Evolutionary conservation across 176 grass and related monocot genomes (phyloP), one percentile per base, ranked within the genome.

Genomic region (Eleusine indica): DNA sequence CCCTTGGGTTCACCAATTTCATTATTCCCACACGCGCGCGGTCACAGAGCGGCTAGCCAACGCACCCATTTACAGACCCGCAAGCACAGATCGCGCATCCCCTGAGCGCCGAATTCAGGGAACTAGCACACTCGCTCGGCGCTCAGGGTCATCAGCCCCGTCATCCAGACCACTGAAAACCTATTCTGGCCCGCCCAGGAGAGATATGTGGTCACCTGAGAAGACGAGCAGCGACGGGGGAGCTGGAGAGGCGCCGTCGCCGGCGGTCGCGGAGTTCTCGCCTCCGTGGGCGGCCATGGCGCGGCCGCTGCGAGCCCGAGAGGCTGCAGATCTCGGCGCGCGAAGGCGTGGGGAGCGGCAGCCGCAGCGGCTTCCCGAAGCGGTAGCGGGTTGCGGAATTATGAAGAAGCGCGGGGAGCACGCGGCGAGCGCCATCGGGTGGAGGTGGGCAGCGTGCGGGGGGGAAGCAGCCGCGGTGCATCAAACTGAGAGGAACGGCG

Each of bases 141-240:
- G 15, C 68, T 10, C 35, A 70, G 6, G 54, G 43, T 46, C 70
- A 43, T 21, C 75, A 66, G 19, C 19, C 21, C 40, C 7, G 8
- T 47, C 44, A 47, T 8, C 44, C 44, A 47, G 44, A 47, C 44
- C 9, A 10, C 44, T 47, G 9, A 11, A 47, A 40, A 32, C 32
- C 30, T 21, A 44, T 77, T 10, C 41, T 13, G 38, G 18, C 56
- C 66, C 30, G 69, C 41, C 6, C 15, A 8, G 2, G n/a, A 13
- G 8, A 40, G 28, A 14, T 1, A 56, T 6, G 0, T 12, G 7
- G 2, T 52, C 62, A 98, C 92, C 95, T 84, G 95, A 94, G 82
- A 94, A 98, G 29, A 98, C 92, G 63, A 98, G 95, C 68, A 94
- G 83, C 41, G 95, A 98, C 81, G 91, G 87, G 43, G 89, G 44